A percentile compares a stretch with the other conserved stretches of the same genome.
Evolutionary conservation across 139 green algal species (phyloP).

Genomic region (Penium margaritaceum): DNA sequence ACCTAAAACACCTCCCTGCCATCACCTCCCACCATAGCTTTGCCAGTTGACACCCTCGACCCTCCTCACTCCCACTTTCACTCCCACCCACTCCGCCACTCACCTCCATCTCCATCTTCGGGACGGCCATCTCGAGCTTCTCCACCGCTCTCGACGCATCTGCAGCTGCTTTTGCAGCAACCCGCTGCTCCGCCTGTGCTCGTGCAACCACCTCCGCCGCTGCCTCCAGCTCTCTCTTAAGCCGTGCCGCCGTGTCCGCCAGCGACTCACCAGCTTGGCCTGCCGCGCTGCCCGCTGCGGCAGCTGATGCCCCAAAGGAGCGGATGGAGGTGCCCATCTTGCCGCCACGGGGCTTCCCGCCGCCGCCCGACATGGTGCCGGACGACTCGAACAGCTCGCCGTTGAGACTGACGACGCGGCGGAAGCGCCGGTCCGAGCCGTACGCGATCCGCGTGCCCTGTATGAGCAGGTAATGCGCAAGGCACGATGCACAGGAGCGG

Average conservation of each 20-base stretch:
- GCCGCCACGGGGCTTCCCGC: constrained; percentile 63
- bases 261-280: constrained; percentile 7
- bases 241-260: background rate
- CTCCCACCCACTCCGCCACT: no score
- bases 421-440: constrained; percentile 64
- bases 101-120: constrained; percentile 70
- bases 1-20: no score
- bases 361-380: constrained; percentile 92
- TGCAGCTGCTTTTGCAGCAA: background rate
- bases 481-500: no score
- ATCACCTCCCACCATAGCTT: no score
- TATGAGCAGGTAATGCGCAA: no score
- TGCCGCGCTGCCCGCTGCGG: background rate
- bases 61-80: no score
- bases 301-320: constrained; percentile 52
- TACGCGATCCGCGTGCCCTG: constrained; percentile 77
- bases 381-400: constrained; percentile 74
- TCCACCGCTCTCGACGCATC: constrained; percentile 33
- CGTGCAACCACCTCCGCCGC: constrained; percentile 9
- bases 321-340: constrained; percentile 61
- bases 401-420: constrained; percentile 79
- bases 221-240: constrained; percentile 38
- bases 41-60: background rate
- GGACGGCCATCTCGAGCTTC: constrained; percentile 63
- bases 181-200: constrained; percentile 39